These are phyloP conservation scores for Knufia fluminis DNA, from an alignment of 2,329 filamentous ascomycete species.

Conservation along the genomic window DNA sequence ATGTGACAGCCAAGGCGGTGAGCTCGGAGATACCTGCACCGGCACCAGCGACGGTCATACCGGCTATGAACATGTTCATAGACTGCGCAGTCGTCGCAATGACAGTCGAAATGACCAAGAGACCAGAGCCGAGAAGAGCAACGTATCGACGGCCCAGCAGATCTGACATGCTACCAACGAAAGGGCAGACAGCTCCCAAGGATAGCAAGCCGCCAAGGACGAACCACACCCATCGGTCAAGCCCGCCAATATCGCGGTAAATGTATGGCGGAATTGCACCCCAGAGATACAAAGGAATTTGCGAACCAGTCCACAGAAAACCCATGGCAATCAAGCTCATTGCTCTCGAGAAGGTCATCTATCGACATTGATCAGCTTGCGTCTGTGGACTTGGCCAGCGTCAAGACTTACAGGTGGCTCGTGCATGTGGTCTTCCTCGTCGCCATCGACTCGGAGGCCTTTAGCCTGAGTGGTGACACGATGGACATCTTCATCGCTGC, in stretches of 20 bases:
- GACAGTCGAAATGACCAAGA: slow-evolving; percentile 51
- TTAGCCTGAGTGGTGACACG: neutral
- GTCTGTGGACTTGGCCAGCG: neutral
- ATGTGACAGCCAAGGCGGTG: slow-evolving; percentile 57
- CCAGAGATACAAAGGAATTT: slow-evolving; percentile 49
- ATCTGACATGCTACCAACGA: slow-evolving; percentile 59
- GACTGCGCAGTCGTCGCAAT: slow-evolving; percentile 47
- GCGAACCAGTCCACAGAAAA: slow-evolving; percentile 53
- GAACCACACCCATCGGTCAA: slow-evolving; percentile 54
- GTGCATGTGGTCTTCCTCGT: slow-evolving; percentile 40
- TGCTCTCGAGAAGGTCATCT: slow-evolving; percentile 20
- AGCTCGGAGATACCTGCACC: slow-evolving; percentile 61
- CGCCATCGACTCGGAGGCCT: slow-evolving; percentile 26
- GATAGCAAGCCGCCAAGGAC: slow-evolving; percentile 46
- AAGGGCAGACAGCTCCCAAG: slow-evolving; percentile 49
- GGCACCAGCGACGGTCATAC: slow-evolving; percentile 51
- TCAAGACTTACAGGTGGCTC: slow-evolving; percentile 35
- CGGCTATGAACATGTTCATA: slow-evolving; percentile 49
- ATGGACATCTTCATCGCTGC: neutral
- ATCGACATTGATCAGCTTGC: neutral
- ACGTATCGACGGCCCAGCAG: slow-evolving; percentile 54
- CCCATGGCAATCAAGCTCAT: slow-evolving; percentile 51
- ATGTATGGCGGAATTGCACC: slow-evolving; percentile 45
- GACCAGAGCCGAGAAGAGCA: slow-evolving; percentile 44
- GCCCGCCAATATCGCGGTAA: slow-evolving; percentile 52